Evolutionary conservation across 805 yeast species (phyloP), one percentile per base, ranked within the genome.

Genomic region (Yamadazyma insecticola): DNA sequence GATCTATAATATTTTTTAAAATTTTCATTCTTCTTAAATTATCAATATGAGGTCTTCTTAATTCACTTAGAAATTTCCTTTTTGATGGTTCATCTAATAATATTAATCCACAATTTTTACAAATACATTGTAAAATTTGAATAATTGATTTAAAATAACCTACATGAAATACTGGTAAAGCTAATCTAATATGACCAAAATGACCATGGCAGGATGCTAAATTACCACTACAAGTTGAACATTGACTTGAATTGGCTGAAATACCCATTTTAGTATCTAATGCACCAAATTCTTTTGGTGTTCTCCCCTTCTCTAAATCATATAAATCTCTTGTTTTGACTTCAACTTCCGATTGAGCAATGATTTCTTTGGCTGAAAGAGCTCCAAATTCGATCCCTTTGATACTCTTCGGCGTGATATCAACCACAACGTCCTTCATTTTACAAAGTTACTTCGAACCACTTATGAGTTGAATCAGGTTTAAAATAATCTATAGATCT

Each of bases 151-250:
- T 90, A 71, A 92, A 92, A 57, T 89, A 92, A 13, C 99, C 99
- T 28, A 92, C 92, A 52, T 92, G 98, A 63, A 90, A 92, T 10
- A 89, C 97, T 1, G 99, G 99, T 26, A 92, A 66, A 0, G 97
- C 96, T 31, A 92, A 70, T 48, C 86, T 76, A 41, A 92, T 76
- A 51, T 94, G 96, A 24, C 99, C 99, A 56, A 92, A 92, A 63
- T 92, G 99, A 36, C 99, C 99, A 61, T 90, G 97, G 57, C 99
- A 92, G 2, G 95, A 75, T 0, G 96, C 95, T 42, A 92, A 63
- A 45, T 78, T 78, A 3, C 97, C 97, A 47, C 78, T 86, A 61
- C 99, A 92, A 1, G 97, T 94, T 10, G 74, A 56, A 67, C 99
- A 92, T 53, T 83, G 94, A 11, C 77, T 66, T n/a, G 81, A 60